phyloP scores from a whole-genome alignment of 257 asterid genomes.

The Cinchona pubescens region DNA sequence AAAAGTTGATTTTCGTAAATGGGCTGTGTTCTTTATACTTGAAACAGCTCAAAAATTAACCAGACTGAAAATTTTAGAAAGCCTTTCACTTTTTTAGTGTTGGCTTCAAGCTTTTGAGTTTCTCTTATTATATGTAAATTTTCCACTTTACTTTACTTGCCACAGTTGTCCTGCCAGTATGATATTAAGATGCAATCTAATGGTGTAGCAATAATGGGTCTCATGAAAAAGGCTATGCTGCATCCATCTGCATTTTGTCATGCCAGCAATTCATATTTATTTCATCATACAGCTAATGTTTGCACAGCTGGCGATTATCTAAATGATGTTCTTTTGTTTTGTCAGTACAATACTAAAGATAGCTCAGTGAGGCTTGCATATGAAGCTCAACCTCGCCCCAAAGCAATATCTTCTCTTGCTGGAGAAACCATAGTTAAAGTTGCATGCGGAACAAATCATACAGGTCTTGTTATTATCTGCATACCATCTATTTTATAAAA shows the following conservation, averaged over 20 bases:
- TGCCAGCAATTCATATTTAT: neutral
- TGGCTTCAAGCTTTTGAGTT: neutral
- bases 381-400: conserved; percentile 97
- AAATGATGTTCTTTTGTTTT: conserved; percentile 17
- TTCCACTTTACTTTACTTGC: too few relatives aligned
- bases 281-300: neutral
- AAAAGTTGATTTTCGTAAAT: neutral
- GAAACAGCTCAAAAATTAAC: neutral
- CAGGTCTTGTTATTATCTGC: conserved; percentile 47
- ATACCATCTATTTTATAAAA: conserved; percentile 3
- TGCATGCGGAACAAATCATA: conserved; percentile 94
- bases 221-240: neutral
- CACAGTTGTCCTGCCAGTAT: neutral
- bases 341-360: conserved; percentile 87
- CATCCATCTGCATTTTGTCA: neutral
- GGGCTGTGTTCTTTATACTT: neutral
- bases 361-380: conserved; percentile 96
- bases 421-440: conserved; percentile 87
- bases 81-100: neutral
- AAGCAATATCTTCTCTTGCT: conserved; percentile 74
- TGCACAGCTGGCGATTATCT: neutral
- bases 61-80: neutral
- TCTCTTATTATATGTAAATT: neutral
- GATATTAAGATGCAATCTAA: neutral
- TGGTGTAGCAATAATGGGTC: neutral